Conservation (phyloP, 2,329 filamentous ascomycete species). For the Aspergillus jensenii region DNA sequence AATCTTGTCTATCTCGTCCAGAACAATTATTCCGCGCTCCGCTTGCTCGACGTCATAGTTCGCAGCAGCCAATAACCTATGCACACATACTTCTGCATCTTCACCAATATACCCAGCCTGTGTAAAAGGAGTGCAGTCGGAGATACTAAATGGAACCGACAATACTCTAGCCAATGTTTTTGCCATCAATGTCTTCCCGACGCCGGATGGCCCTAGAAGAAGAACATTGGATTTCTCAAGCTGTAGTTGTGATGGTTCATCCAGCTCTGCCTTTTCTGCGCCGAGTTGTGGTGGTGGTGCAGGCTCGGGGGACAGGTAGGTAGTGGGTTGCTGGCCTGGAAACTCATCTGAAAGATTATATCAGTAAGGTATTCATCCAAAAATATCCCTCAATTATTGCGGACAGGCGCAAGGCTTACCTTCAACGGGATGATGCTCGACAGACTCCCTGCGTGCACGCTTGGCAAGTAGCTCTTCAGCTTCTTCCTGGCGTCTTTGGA, state of each 20-base stretch:
- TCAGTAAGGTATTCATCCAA: background rate
- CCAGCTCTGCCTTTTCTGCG: constrained; percentile 42
- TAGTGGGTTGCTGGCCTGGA: constrained; percentile 59
- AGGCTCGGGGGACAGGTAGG: constrained; percentile 36
- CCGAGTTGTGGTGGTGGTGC: constrained; percentile 23
- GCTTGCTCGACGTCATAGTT: constrained; percentile 83
- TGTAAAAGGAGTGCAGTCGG: constrained; percentile 92
- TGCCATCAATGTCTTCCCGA: constrained; percentile 91
- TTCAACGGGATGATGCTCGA: constrained; percentile 73
- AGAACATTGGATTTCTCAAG: constrained; percentile 96
- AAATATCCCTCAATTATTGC: too few relatives aligned
- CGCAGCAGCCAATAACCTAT: constrained; percentile 82
- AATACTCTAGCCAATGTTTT: constrained; percentile 88
- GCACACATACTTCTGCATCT: constrained; percentile 94
- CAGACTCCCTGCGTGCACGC: constrained; percentile 67
- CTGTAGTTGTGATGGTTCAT: constrained; percentile 62
- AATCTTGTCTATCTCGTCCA: constrained; percentile 98
- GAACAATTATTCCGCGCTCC: constrained; percentile 88
- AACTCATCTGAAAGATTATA: constrained; percentile 55
- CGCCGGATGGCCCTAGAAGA: constrained; percentile 85
- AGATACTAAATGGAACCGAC: constrained; percentile 94
- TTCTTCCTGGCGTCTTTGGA: constrained; percentile 75
- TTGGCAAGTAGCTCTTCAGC: constrained; percentile 72
- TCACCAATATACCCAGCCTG: constrained; percentile 98
- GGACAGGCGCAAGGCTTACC: constrained; percentile 49